These are phyloP conservation scores for Platismatia glauca DNA, from an alignment of 495 filamentous ascomycete genomes.

Conservation along the genomic window DNA sequence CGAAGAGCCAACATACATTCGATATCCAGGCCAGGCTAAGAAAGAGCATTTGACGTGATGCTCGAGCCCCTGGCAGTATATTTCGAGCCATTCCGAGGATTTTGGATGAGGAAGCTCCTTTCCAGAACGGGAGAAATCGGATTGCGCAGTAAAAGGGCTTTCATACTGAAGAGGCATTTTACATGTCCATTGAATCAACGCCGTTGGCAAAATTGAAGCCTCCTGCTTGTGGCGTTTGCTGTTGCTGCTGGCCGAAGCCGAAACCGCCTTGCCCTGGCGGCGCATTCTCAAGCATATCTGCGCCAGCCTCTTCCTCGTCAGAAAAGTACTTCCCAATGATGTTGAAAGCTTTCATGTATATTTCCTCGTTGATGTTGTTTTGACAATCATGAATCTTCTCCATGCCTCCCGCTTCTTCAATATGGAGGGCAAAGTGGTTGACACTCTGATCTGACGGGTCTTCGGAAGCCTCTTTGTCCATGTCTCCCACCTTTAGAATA, in stretches of 20 bases:
- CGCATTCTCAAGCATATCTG: slow-evolving; percentile 61
- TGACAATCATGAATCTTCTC: slow-evolving; percentile 99
- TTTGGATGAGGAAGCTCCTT: background rate
- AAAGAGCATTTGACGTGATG: slow-evolving; percentile 5
- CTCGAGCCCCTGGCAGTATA: background rate
- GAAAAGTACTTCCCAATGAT: slow-evolving; percentile 99
- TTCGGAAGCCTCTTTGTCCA: slow-evolving; percentile 84
- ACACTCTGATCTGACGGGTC: slow-evolving; percentile 59
- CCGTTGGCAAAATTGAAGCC: slow-evolving; percentile 93
- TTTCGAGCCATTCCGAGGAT: slow-evolving; percentile 2
- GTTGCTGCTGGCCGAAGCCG: slow-evolving; percentile 71
- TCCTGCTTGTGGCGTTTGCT: slow-evolving; percentile 62
- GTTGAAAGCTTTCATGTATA: slow-evolving; percentile 99
- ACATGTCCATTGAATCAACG: slow-evolving; percentile 97
- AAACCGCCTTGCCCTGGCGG: slow-evolving; percentile 64
- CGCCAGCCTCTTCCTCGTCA: slow-evolving; percentile 85
- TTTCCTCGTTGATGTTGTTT: slow-evolving; percentile 99
- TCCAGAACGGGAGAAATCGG: background rate
- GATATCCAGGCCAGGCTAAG: slow-evolving; percentile 4
- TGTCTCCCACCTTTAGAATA: slow-evolving; percentile 97
- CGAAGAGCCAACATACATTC: slow-evolving; percentile 9
- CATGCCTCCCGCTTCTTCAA: slow-evolving; percentile 98
- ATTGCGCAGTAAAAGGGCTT: background rate
- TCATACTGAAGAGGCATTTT: slow-evolving; percentile 31
- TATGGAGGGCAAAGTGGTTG: slow-evolving; percentile 96